A percentile compares a stretch with the other conserved stretches of the same genome.
Conservation (phyloP, 1,284 basidiomycete genomes). For the Apiotrichum mycotoxinovorans region DNA sequence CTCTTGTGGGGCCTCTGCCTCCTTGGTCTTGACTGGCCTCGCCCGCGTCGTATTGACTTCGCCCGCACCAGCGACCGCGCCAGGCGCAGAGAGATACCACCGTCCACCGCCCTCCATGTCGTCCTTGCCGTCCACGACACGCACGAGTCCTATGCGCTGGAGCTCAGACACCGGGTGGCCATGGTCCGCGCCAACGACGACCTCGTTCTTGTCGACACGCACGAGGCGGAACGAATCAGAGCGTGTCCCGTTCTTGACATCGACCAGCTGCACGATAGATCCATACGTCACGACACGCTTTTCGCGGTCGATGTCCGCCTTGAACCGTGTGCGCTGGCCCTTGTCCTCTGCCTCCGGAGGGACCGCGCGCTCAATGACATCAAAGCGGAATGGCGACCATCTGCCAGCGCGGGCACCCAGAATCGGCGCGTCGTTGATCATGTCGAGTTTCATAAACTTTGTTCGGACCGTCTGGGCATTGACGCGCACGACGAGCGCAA, state of each 20-base stretch:
- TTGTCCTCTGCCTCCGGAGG: constrained; percentile 12
- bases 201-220: constrained; percentile 86
- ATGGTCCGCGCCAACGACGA: constrained; percentile 59
- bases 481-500: constrained; percentile 92
- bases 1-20: too few relatives aligned
- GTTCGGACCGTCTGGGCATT: constrained; percentile 95
- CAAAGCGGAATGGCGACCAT: constrained; percentile 45
- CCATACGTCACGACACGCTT: constrained; percentile 72
- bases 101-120: constrained; percentile 23
- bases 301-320: constrained; percentile 12
- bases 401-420: constrained; percentile 35
- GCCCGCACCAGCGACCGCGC: constrained; percentile 38
- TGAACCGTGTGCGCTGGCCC: constrained; percentile 8
- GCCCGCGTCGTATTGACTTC: constrained; percentile 23
- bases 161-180: constrained; percentile 80
- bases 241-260: constrained; percentile 74
- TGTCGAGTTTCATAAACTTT: constrained; percentile 82
- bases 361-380: constrained; percentile 28
- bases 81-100: constrained; percentile 41
- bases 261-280: constrained; percentile 78
- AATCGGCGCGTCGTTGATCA: constrained; percentile 2
- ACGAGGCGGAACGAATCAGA: constrained; percentile 84
- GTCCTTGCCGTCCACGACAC: constrained; percentile 52
- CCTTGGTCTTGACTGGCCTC: constrained; percentile 5
- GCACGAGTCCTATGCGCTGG: constrained; percentile 89